Evolutionary conservation across 208 protist genomes (phyloP).

Genomic region (Paratrypanosoma confusum): DNA sequence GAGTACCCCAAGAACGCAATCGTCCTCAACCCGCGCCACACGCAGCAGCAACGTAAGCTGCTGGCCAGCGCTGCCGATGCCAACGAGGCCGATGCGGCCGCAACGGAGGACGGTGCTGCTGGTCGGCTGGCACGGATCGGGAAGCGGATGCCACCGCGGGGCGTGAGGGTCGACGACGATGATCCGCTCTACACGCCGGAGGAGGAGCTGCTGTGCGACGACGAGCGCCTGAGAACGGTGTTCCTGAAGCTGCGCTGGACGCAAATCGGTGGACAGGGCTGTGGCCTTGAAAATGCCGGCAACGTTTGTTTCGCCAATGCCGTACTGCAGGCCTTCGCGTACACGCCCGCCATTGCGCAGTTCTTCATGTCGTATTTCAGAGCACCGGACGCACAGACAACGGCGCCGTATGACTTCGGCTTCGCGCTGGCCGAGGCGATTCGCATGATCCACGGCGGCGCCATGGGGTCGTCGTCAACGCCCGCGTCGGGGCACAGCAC

Average conservation of each 20-base stretch:
- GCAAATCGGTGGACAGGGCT: conserved; percentile 29
- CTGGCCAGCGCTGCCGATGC: conserved; percentile 4
- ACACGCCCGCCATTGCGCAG: conserved; percentile 77
- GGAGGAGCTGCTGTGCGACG: conserved; percentile 36
- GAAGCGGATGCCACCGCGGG: too few species aligned
- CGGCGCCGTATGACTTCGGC: conserved; percentile 72
- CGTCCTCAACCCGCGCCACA: conserved; percentile 81
- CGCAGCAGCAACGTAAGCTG: conserved; percentile 11
- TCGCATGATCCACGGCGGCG: conserved; percentile 42
- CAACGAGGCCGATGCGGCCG: conserved; percentile 6
- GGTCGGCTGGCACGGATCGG: too few species aligned
- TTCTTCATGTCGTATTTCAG: conserved; percentile 65
- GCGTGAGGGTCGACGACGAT: conserved; percentile 52
- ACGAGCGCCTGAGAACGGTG: conserved; percentile 25
- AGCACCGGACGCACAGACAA: conserved; percentile 20
- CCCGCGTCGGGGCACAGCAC: background rate
- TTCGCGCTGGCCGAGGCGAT: conserved; percentile 71
- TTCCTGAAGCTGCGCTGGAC: conserved; percentile 58
- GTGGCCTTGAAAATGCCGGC: conserved; percentile 74
- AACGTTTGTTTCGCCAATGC: conserved; percentile 89
- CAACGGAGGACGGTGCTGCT: too few species aligned
- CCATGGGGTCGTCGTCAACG: background rate
- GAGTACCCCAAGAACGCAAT: conserved; percentile 80
- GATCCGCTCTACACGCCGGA: conserved; percentile 48
- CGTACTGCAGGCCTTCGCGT: conserved; percentile 75